Evolutionary conservation across 139 green algal species (phyloP).

Genomic region (Chlorella sp.): DNA sequence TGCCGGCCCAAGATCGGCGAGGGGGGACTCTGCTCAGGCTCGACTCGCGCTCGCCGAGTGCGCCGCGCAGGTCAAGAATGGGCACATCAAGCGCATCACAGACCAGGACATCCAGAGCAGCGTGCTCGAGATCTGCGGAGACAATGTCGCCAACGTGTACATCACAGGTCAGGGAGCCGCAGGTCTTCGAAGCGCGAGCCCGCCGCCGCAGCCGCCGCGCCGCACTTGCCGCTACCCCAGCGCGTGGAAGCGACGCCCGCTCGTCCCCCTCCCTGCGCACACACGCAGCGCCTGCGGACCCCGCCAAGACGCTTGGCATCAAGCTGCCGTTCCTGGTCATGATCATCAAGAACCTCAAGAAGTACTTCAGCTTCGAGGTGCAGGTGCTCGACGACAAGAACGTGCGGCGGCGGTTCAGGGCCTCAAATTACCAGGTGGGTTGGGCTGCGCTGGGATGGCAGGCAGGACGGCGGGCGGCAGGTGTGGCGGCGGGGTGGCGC

Average conservation of each 20-base stretch:
- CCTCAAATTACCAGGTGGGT: slow-evolving; percentile 94
- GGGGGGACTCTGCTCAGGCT: not conserved
- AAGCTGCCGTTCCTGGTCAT: slow-evolving; percentile 91
- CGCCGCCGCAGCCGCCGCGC: no score
- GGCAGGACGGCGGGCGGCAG: no score
- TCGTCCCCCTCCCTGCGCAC: no score
- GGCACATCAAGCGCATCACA: slow-evolving; percentile 93
- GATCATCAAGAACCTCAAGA: slow-evolving; percentile 98
- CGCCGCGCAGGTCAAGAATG: slow-evolving; percentile 75
- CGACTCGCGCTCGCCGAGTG: not conserved
- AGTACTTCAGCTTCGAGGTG: slow-evolving; percentile 97
- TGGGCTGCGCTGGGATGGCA: no score
- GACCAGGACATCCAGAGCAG: slow-evolving; percentile 93
- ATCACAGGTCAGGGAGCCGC: slow-evolving; percentile 48
- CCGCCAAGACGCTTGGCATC: slow-evolving; percentile 86
- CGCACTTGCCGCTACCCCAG: no score
- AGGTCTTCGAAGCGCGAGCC: no score
- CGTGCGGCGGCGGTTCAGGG: slow-evolving; percentile 88
- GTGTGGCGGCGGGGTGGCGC: no score
- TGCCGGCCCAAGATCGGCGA: not conserved
- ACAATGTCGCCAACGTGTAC: slow-evolving; percentile 88
- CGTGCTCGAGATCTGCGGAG: slow-evolving; percentile 88
- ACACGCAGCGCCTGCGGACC: slow-evolving; percentile 67
- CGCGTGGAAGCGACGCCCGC: no score
- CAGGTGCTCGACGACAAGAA: slow-evolving; percentile 98